Percentiles rank a stretch among this genome's conserved stretches.
Evolutionary conservation across 1,284 basidiomycete species (phyloP).

Genomic region (Moniliella sp.): DNA sequence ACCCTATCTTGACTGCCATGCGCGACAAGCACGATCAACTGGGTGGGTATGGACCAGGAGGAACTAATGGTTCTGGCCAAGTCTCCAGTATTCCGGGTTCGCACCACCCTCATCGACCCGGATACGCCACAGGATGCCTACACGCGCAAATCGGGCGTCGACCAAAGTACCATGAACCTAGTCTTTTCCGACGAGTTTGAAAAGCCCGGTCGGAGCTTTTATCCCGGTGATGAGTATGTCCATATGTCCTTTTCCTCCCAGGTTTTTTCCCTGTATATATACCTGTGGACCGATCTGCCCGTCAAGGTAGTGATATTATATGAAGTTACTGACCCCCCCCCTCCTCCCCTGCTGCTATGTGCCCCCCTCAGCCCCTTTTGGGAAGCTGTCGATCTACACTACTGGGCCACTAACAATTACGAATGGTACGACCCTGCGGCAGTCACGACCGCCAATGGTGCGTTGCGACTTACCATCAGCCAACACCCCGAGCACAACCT

Average conservation of each 20-base stretch:
- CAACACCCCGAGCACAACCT: conserved; percentile 33
- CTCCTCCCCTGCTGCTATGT: too few relatives aligned
- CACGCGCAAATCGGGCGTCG: conserved; percentile 5
- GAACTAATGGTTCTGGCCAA: too few relatives aligned
- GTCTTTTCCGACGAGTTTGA: conserved; percentile 31
- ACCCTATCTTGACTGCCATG: conserved; percentile 23
- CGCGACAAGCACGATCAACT: too few relatives aligned
- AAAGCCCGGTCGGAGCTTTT: conserved; percentile 15
- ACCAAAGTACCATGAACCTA: conserved; percentile 8
- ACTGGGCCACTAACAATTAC: conserved; percentile 13
- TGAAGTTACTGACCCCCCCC: too few relatives aligned
- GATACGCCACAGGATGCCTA: conserved; percentile 11
- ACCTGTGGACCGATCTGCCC: too few relatives aligned
- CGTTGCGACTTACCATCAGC: conserved; percentile 12
- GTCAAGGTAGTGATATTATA: too few relatives aligned
- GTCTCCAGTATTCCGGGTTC: too few relatives aligned
- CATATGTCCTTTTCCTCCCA: too few relatives aligned
- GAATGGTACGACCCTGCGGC: conserved; percentile 25
- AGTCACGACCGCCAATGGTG: conserved; percentile 14
- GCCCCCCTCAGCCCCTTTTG: conserved; percentile 35
- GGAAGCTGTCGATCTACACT: conserved; percentile 21
- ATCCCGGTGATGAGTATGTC: too few relatives aligned
- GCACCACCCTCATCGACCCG: conserved; percentile 21
- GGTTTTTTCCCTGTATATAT: too few relatives aligned
- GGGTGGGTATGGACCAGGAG: too few relatives aligned